Evolutionary conservation across 139 green algal species (phyloP), one percentile per base, ranked within the genome.

Genomic region (Zygnema cylindricum): DNA sequence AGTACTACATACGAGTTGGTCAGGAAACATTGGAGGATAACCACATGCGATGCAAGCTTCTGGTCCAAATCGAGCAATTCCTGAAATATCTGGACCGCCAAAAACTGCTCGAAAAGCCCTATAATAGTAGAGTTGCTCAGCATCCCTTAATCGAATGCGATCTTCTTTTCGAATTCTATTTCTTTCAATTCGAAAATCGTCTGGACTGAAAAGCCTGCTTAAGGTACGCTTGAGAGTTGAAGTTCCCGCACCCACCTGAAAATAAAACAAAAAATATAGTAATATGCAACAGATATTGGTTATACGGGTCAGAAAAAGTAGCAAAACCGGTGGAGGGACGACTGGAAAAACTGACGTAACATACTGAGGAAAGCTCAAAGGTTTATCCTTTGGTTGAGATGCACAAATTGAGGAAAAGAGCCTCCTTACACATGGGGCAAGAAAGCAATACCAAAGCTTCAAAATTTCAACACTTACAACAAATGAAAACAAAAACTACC

Each of bases 121-220:
- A 63, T 88, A 88, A 75, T 88, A 88, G 83, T 84, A 35, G 63
- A 88, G 69, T n/a, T 88, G 83, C 83, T 88, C 83, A 36, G 83
- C 41, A 75, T 88, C 69, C 22, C 83, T 33, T 16, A 88, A 83
- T 35, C 83, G 63, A 57, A 88, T 75, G 42, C 69, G 83, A 36
- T 88, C 83, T 36, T 83, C 36, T 54, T 38, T 25, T 49, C 40
- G 33, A 33, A 88, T 54, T 23, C 55, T 69, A 32, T 49, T 21
- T 71, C 36, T 42, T 2, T 81, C 82, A 1, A 30, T 33, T 30
- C 36, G 55, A n/a, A 87, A 87, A 25, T 83, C 82, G 30, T 81
- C 82, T 30, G 39, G 36, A 1, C 21, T 33, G 23, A 87, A 43
- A 23, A n/a, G 0, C 42, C 40, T 1, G 0, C 22, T n/a, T 42